Percentiles rank a stretch among this genome's conserved stretches.
Evolutionary conservation across 768 basidiomycete genomes (phyloP).

Genomic region (Gymnopilus dilepis): DNA sequence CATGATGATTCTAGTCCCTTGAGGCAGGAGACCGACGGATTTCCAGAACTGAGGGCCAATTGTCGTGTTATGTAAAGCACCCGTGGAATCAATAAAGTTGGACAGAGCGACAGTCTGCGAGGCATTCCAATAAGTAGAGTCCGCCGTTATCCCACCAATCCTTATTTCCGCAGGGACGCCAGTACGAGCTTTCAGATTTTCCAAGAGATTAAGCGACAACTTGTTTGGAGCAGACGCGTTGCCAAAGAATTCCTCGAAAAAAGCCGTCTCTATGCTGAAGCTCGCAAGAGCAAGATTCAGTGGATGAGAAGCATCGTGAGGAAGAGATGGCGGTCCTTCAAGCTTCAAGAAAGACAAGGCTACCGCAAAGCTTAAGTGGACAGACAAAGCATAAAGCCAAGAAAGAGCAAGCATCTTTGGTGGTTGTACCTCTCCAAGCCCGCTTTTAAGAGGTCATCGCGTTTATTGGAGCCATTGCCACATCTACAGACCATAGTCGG

Average conservation of each 20-base stretch:
- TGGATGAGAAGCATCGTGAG: conserved; percentile 46
- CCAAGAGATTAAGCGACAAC: conserved; percentile 48
- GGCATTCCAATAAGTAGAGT: conserved; percentile 55
- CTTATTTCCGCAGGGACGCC: conserved; percentile 51
- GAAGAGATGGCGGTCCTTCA: conserved; percentile 46
- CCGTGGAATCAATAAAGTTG: conserved; percentile 50
- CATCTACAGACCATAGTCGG: conserved; percentile 11
- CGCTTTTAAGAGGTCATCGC: neutral
- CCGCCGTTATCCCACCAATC: conserved; percentile 60
- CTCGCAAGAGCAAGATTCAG: conserved; percentile 52
- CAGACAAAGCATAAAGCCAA: conserved; percentile 5
- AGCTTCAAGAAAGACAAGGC: conserved; percentile 37
- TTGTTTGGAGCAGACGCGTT: conserved; percentile 48
- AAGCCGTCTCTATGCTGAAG: conserved; percentile 61
- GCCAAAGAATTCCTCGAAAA: conserved; percentile 55
- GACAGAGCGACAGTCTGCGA: conserved; percentile 42
- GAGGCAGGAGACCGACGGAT: conserved; percentile 48
- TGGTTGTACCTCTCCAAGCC: neutral
- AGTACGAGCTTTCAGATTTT: conserved; percentile 50
- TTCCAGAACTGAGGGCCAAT: conserved; percentile 57
- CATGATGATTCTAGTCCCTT: conserved; percentile 52
- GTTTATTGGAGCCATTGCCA: conserved; percentile 8
- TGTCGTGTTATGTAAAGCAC: conserved; percentile 53
- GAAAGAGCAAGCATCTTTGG: neutral
- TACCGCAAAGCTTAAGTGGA: neutral